Conservation (phyloP, 208 protist genomes). For the Ichthyophonus hoferi region DNA sequence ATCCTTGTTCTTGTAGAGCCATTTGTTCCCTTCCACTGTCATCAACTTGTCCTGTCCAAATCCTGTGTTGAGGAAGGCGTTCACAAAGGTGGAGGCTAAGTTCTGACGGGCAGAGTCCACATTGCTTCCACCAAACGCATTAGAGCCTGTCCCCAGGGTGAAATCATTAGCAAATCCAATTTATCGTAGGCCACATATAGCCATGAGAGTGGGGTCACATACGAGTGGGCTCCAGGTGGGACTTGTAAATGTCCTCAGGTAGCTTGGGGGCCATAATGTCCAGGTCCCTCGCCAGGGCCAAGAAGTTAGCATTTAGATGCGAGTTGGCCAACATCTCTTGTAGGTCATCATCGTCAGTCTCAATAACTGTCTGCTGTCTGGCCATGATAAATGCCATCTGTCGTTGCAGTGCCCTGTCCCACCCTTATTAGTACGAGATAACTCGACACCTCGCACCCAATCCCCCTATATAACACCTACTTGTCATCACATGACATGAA, state of each 20-base stretch:
- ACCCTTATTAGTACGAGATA: too few species aligned
- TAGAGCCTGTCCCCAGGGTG: conserved; percentile 29
- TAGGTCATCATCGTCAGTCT: conserved; percentile 73
- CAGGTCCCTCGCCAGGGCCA: conserved; percentile 77
- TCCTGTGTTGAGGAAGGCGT: conserved; percentile 83
- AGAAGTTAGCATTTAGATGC: conserved; percentile 85
- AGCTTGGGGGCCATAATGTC: conserved; percentile 91
- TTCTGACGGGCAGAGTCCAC: conserved; percentile 80
- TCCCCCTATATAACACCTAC: not conserved
- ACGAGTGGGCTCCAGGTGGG: conserved; percentile 59
- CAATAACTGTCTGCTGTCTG: conserved; percentile 60
- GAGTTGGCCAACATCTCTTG: conserved; percentile 83
- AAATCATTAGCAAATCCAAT: not conserved
- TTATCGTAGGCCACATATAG: not conserved
- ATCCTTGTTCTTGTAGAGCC: conserved; percentile 91
- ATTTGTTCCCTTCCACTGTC: conserved; percentile 67
- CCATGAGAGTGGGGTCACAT: not conserved
- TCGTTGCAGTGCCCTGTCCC: conserved; percentile 51
- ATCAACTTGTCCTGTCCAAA: conserved; percentile 95
- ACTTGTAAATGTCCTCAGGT: conserved; percentile 96
- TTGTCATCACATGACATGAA: conserved; percentile 71
- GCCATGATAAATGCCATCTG: conserved; percentile 88
- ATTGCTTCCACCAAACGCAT: not conserved
- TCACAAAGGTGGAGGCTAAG: conserved; percentile 92
- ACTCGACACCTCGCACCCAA: not conserved